phyloP scores from a whole-genome alignment of 495 filamentous ascomycete species.

The Lineolata rhizophorae region DNA sequence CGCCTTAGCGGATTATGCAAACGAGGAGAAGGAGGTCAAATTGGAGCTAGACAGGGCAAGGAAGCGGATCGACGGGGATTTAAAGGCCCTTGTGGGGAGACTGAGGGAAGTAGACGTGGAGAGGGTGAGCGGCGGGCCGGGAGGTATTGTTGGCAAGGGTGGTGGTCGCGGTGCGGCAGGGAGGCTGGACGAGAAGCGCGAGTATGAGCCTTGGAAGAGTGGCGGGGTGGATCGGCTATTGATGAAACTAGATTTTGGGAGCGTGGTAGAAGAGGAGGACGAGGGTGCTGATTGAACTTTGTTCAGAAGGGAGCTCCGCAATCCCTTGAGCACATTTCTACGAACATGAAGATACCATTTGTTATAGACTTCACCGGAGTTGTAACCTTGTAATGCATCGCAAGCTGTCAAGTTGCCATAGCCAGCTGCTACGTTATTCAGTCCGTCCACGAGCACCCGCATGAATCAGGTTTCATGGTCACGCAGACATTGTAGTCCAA shows the following conservation, averaged over 20 bases:
- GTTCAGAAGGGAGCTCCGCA: too few species aligned
- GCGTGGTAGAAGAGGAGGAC: slow-evolving; percentile 10
- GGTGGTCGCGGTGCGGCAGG: too few species aligned
- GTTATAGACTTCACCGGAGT: too few species aligned
- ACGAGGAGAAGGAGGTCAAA: slow-evolving; percentile 43
- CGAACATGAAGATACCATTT: too few species aligned
- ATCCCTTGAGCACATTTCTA: too few species aligned
- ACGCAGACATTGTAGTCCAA: too few species aligned
- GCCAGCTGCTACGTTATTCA: too few species aligned
- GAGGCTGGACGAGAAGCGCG: too few species aligned
- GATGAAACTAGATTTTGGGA: slow-evolving; percentile 68
- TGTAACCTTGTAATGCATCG: too few species aligned
- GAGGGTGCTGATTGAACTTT: slow-evolving; percentile 6
- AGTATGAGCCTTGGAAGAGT: slow-evolving; percentile 39
- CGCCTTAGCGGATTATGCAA: slow-evolving; percentile 40
- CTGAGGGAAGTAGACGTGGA: slow-evolving; percentile 36
- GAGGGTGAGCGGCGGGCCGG: slow-evolving; percentile 12
- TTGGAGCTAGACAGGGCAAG: slow-evolving; percentile 31
- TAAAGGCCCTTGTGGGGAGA: slow-evolving; percentile 36
- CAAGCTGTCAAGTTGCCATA: too few species aligned
- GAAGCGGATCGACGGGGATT: slow-evolving; percentile 30
- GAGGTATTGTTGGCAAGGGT: slow-evolving; percentile 9
- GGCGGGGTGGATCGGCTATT: slow-evolving; percentile 59
- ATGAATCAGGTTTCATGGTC: too few species aligned
- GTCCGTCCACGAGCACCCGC: too few species aligned